Evolutionary conservation across 495 filamentous ascomycete genomes (phyloP).

Genomic region (Aspergillus sparsus): DNA sequence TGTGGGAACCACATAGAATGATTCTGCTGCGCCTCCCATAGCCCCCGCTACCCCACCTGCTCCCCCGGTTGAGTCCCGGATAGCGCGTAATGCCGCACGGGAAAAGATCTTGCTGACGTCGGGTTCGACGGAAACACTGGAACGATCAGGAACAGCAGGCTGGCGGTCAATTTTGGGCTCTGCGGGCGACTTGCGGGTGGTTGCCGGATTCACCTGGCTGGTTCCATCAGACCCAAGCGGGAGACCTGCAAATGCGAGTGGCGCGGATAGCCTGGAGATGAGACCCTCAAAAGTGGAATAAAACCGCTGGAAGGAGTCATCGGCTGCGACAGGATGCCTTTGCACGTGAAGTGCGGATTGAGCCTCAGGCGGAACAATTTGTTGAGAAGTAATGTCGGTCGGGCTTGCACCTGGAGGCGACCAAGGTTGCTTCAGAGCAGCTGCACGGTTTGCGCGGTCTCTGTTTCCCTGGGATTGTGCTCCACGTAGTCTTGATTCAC

Average conservation of each 20-base stretch:
- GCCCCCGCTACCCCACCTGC: conserved; percentile 31
- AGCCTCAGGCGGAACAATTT: conserved; percentile 34
- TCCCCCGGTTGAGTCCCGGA: conserved; percentile 52
- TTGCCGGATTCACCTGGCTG: conserved; percentile 34
- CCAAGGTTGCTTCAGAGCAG: conserved; percentile 38
- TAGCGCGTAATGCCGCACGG: conserved; percentile 72
- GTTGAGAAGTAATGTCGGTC: conserved; percentile 40
- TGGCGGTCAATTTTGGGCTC: conserved; percentile 43
- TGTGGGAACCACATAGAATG: conserved; percentile 92
- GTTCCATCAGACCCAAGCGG: conserved; percentile 65
- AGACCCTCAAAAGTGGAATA: conserved; percentile 85
- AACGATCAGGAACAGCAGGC: conserved; percentile 40
- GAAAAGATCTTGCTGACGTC: conserved; percentile 79
- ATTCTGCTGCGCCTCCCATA: conserved; percentile 62
- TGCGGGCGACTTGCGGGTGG: conserved; percentile 42
- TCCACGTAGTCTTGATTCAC: conserved; percentile 40
- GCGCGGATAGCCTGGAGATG: conserved; percentile 81
- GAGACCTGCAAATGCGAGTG: conserved; percentile 87
- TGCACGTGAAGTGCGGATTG: conserved; percentile 20
- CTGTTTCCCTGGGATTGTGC: conserved; percentile 25
- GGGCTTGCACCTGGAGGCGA: conserved; percentile 38
- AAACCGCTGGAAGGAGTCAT: conserved; percentile 84
- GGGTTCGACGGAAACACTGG: conserved; percentile 53
- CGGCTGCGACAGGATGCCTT: conserved; percentile 37
- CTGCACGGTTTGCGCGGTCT: conserved; percentile 28